Conservation (phyloP, 2,329 filamentous ascomycete species). For the Apiospora sp. region DNA sequence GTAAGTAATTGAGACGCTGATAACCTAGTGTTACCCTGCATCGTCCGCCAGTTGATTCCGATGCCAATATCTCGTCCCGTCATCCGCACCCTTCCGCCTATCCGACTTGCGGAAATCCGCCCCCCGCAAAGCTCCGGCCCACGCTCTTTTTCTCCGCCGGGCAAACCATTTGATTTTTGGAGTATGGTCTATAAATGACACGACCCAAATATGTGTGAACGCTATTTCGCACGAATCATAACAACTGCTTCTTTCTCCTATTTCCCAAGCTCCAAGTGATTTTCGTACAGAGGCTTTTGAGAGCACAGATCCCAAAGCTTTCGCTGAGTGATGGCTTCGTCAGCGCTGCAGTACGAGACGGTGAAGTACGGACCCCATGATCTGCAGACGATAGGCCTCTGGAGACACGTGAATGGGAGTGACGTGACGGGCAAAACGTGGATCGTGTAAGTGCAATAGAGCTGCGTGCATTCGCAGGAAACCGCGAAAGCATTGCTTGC, state of each 20-base stretch:
- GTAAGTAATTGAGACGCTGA: too few species aligned
- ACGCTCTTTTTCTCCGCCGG: constrained; percentile 1
- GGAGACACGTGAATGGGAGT: constrained; percentile 43
- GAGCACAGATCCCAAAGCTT: neutral
- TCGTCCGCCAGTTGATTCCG: neutral
- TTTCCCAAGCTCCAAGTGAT: neutral
- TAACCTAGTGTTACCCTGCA: too few species aligned
- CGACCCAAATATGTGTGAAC: neutral
- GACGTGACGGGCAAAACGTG: constrained; percentile 35
- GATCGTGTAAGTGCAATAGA: constrained; percentile 42
- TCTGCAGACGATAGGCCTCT: constrained; percentile 56
- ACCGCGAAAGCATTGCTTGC: neutral
- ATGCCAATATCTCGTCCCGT: neutral
- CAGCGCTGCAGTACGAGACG: constrained; percentile 37
- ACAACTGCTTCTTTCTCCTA: neutral
- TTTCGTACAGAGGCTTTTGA: neutral
- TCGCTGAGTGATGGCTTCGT: constrained; percentile 36
- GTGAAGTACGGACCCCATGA: constrained; percentile 44
- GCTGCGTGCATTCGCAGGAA: neutral
- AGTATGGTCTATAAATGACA: neutral
- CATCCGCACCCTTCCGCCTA: constrained; percentile 13
- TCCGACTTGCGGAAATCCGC: neutral
- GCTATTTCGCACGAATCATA: neutral
- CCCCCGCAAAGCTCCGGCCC: neutral
- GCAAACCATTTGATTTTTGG: neutral